These are phyloP conservation scores for Pyricularia sp. DNA, from an alignment of 2,329 filamentous ascomycete species.

Conservation along the genomic window DNA sequence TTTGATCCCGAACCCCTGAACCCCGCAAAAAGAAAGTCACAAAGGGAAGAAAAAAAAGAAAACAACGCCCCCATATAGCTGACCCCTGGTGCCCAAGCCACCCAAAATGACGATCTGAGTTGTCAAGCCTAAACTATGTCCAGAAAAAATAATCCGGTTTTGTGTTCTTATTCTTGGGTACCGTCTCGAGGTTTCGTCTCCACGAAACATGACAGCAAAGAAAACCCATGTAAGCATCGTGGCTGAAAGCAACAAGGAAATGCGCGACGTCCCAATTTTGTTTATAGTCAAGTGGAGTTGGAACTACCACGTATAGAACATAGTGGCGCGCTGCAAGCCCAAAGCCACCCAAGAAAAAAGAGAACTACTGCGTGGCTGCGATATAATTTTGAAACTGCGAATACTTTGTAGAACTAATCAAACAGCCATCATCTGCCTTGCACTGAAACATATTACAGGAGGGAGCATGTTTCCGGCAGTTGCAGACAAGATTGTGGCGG, in stretches of 20 bases:
- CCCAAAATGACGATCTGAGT: background rate
- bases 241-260: background rate
- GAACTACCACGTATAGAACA: background rate
- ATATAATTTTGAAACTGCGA: background rate
- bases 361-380: background rate
- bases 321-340: background rate
- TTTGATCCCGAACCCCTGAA: background rate
- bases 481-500: background rate
- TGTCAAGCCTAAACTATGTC: background rate
- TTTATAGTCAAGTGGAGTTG: background rate
- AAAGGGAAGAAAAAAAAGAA: background rate
- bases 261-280: background rate
- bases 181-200: background rate
- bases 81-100: background rate
- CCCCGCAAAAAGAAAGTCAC: background rate
- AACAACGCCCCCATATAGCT: background rate
- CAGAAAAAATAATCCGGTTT: background rate
- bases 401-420: background rate
- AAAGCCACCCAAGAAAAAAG: background rate
- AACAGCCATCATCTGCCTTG: background rate
- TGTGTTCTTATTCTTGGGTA: background rate
- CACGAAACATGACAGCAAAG: background rate
- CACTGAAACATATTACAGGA: background rate
- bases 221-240: background rate
- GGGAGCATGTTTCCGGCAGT: background rate